Evolutionary conservation across 345 rosid species (phyloP).

Genomic region (Physaria fendleri): DNA sequence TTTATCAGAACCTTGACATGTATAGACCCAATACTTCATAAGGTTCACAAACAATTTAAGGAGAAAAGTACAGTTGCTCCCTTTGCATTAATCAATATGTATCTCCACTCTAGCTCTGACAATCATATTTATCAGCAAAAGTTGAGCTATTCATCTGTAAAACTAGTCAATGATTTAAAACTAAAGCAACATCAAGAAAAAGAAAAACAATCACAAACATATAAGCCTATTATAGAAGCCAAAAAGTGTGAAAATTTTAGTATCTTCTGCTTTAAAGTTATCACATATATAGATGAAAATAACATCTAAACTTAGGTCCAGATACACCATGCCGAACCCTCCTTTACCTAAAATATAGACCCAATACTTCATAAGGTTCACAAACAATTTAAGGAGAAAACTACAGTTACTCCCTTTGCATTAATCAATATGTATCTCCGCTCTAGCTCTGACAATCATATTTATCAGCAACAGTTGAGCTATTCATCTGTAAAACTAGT

Average conservation of each 20-base stretch:
- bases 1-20: background rate
- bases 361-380: background rate
- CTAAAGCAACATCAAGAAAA: slow-evolving; percentile 1
- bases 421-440: background rate
- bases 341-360: too few species aligned
- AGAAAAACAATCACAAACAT: background rate
- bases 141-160: slow-evolving; percentile 1
- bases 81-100: background rate
- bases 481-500: background rate
- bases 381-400: background rate
- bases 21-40: background rate
- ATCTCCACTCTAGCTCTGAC: background rate
- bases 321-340: too few species aligned
- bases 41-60: background rate
- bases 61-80: background rate
- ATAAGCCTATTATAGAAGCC: slow-evolving; percentile 5
- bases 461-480: background rate
- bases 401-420: background rate
- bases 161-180: background rate
- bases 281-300: background rate
- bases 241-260: background rate
- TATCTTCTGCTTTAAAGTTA: background rate
- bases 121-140: background rate
- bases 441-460: background rate
- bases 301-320: background rate